Conservation (phyloP, 2,329 filamentous ascomycete species). For the Sporothrix brunneoviolacea region DNA sequence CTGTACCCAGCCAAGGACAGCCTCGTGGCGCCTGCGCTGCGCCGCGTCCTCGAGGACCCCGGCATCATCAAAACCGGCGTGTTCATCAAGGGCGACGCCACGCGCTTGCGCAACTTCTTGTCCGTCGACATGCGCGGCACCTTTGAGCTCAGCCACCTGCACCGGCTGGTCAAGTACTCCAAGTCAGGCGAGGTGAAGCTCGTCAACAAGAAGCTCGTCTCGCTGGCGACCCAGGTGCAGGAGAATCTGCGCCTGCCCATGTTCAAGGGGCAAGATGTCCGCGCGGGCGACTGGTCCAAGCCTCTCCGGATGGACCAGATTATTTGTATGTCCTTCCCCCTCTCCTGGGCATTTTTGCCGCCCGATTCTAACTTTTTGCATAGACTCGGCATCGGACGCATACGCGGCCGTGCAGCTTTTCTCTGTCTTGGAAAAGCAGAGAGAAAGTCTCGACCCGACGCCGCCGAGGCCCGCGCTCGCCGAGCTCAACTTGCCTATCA, state of each 20-base stretch:
- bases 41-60: constrained; percentile 63
- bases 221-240: constrained; percentile 62
- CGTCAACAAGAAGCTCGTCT: constrained; percentile 61
- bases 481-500: constrained; percentile 60
- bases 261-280: constrained; percentile 63
- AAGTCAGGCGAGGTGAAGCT: constrained; percentile 40
- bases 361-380: constrained; percentile 23
- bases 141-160: constrained; percentile 77
- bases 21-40: constrained; percentile 65
- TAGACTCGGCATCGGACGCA: constrained; percentile 74
- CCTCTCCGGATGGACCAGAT: constrained; percentile 59
- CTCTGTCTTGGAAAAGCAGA: constrained; percentile 61
- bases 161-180: constrained; percentile 67
- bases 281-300: constrained; percentile 68
- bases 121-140: constrained; percentile 58
- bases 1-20: constrained; percentile 46
- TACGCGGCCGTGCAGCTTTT: constrained; percentile 74
- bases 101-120: constrained; percentile 61
- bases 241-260: constrained; percentile 67
- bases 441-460: constrained; percentile 57
- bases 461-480: constrained; percentile 65
- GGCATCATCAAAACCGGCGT: constrained; percentile 71
- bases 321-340: constrained; percentile 48
- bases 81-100: constrained; percentile 62
- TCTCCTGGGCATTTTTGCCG: background rate